These are phyloP conservation scores for Tricholoma furcatifolium DNA, from an alignment of 768 basidiomycete genomes.

Conservation along the genomic window DNA sequence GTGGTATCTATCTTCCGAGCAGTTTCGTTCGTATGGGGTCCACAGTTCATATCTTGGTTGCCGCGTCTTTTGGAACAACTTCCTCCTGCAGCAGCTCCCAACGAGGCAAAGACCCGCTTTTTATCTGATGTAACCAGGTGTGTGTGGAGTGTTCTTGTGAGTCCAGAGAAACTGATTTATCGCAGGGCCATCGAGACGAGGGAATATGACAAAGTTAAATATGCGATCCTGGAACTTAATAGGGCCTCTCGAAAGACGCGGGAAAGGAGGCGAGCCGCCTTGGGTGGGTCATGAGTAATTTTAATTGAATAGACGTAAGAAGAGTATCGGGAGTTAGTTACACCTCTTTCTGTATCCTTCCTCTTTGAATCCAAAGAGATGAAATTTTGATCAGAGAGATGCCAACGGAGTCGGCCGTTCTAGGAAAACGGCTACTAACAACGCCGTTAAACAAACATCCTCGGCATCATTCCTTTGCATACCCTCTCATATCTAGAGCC, in stretches of 20 bases:
- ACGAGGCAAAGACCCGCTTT: constrained; percentile 69
- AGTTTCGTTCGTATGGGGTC: constrained; percentile 64
- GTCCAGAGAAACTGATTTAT: not conserved
- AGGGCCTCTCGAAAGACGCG: constrained; percentile 73
- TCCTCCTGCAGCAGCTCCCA: constrained; percentile 57
- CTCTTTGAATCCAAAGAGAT: not conserved
- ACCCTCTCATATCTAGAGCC: constrained; percentile 15
- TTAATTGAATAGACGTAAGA: constrained; percentile 5
- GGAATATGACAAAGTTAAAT: constrained; percentile 81
- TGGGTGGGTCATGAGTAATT: constrained; percentile 29
- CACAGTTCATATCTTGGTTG: constrained; percentile 71
- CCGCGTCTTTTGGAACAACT: constrained; percentile 70
- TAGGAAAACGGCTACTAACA: constrained; percentile 6
- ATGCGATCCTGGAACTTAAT: constrained; percentile 68
- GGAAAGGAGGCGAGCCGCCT: constrained; percentile 52
- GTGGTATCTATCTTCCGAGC: constrained; percentile 80
- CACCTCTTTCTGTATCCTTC: not conserved
- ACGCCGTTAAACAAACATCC: constrained; percentile 7
- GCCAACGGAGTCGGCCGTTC: constrained; percentile 14
- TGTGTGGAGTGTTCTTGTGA: constrained; percentile 27
- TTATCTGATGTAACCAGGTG: constrained; percentile 73
- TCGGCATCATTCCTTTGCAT: constrained; percentile 1
- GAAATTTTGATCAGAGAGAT: not conserved
- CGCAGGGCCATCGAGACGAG: constrained; percentile 60
- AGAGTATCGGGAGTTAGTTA: not conserved